These are phyloP conservation scores for Microcera coccophila DNA, from an alignment of 2,329 filamentous ascomycete genomes.

Conservation along the genomic window DNA sequence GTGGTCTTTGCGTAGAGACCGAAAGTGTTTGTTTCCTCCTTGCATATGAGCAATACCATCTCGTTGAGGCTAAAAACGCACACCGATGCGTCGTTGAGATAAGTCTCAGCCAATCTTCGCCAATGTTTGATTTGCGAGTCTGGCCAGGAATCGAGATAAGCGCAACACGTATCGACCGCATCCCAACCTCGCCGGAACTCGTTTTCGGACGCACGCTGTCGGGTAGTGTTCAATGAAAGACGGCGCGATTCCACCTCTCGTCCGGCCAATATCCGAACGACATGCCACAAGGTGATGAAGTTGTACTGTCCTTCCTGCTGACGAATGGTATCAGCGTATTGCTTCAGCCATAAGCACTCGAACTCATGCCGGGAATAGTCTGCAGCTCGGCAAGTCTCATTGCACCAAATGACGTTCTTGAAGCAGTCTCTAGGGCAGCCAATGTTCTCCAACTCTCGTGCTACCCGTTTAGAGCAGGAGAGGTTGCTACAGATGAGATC, in stretches of 20 bases:
- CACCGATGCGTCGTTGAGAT: conserved; percentile 11
- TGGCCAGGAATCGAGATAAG: conserved; percentile 29
- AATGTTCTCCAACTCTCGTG: conserved; percentile 7
- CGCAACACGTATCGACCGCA: conserved; percentile 24
- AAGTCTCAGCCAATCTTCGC: conserved; percentile 21
- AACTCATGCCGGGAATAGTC: conserved; percentile 23
- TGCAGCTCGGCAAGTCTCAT: conserved; percentile 15
- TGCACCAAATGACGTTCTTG: conserved; percentile 27
- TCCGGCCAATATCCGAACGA: conserved; percentile 26
- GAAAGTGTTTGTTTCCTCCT: conserved; percentile 30
- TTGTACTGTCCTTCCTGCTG: conserved; percentile 23
- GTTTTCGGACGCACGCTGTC: conserved; percentile 8
- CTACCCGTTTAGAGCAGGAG: conserved; percentile 20
- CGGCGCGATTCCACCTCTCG: conserved; percentile 17
- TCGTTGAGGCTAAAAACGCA: conserved; percentile 10
- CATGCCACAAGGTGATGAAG: conserved; percentile 28
- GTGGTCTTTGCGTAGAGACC: conserved; percentile 24
- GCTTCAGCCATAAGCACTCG: conserved; percentile 26
- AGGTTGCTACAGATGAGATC: conserved; percentile 27
- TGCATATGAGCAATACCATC: conserved; percentile 24
- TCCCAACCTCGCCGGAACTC: conserved; percentile 25
- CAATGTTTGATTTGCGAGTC: conserved; percentile 24
- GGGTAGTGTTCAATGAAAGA: not conserved
- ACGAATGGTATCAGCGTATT: conserved; percentile 13
- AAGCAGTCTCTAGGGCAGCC: conserved; percentile 19